These are phyloP conservation scores for Boletus barrowsii DNA, from an alignment of 768 basidiomycete species.

Conservation along the genomic window DNA sequence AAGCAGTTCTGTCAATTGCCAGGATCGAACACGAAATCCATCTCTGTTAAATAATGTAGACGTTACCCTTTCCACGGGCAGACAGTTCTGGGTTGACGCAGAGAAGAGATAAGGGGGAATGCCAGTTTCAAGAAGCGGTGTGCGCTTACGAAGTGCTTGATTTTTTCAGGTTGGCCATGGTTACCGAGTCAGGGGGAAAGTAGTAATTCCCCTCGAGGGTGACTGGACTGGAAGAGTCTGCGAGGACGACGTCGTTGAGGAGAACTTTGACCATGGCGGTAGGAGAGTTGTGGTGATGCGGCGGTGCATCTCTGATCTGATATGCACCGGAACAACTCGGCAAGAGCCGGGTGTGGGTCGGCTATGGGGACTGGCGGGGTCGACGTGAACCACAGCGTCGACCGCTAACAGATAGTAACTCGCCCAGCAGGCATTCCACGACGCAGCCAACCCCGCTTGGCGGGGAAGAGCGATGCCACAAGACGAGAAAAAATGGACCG, in stretches of 20 bases:
- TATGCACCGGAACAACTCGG: slow-evolving; percentile 9
- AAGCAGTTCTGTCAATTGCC: slow-evolving; percentile 45
- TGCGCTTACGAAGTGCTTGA: slow-evolving; percentile 52
- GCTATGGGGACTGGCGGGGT: not conserved
- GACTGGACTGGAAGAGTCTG: slow-evolving; percentile 53
- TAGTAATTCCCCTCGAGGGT: slow-evolving; percentile 70
- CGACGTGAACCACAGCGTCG: not conserved
- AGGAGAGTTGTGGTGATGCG: not conserved
- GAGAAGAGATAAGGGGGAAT: not conserved
- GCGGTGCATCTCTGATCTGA: slow-evolving; percentile 4
- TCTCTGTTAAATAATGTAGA: not conserved
- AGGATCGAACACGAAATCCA: not conserved
- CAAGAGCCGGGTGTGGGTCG: slow-evolving; percentile 16
- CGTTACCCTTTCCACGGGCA: slow-evolving; percentile 75
- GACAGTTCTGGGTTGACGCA: slow-evolving; percentile 36
- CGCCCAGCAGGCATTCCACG: not conserved
- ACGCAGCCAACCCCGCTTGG: slow-evolving; percentile 42
- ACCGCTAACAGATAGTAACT: not conserved
- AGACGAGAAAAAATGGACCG: slow-evolving; percentile 60
- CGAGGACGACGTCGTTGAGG: slow-evolving; percentile 50
- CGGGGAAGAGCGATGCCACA: slow-evolving; percentile 68
- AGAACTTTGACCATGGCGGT: slow-evolving; percentile 46
- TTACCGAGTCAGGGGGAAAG: slow-evolving; percentile 60
- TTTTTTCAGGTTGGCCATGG: slow-evolving; percentile 40
- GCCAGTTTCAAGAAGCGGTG: not conserved